Base-by-base conservation (phyloP, 2,329 filamentous ascomycete species). In the Furcasterigmium sp. region DNA sequence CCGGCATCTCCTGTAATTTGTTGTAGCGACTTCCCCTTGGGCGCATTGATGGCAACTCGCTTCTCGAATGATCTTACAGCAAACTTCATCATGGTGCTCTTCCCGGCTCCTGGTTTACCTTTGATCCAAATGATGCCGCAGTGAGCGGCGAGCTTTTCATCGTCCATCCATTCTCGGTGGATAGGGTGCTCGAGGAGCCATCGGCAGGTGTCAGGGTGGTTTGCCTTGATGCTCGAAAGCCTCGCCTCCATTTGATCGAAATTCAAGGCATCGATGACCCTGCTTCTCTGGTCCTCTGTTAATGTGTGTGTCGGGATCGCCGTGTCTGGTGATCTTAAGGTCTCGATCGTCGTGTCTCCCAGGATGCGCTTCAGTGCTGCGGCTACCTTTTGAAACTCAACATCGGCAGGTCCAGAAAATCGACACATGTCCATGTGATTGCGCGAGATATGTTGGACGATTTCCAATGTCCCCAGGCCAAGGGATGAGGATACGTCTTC, bases 1-100 rank as follows among this genome's bases (percentile, higher is more conserved):
- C n/a, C n/a, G n/a, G n/a, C n/a, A n/a, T n/a, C n/a, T n/a, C n/a
- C n/a, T n/a, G n/a, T n/a, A n/a, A n/a, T n/a, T n/a, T n/a, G n/a
- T n/a, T n/a, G n/a, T n/a, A n/a, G n/a, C n/a, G n/a, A n/a, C n/a
- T n/a, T n/a, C n/a, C n/a, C n/a, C n/a, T n/a, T n/a, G n/a, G n/a
- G n/a, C n/a, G n/a, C n/a, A 11, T 37, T 37, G 19, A 37, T n/a
- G n/a, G n/a, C n/a, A n/a, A n/a, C n/a, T n/a, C n/a, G n/a, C 49
- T 35, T 25, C 15, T 14, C 29, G 49, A 38, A 30, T 46, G 41
- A 1, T n/a, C n/a, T n/a, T n/a, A n/a, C n/a, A n/a, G n/a, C n/a
- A 54, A 65, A 69, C 39, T 72, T 73, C 64, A 73, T 71, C 4
- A 71, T 43, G 0, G 65, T 72, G 0, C 67, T 76, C 42, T 76